Evolutionary conservation across 768 basidiomycete species (phyloP), one percentile per base, ranked within the genome.

Genomic region (Naganishia friedmannii): DNA sequence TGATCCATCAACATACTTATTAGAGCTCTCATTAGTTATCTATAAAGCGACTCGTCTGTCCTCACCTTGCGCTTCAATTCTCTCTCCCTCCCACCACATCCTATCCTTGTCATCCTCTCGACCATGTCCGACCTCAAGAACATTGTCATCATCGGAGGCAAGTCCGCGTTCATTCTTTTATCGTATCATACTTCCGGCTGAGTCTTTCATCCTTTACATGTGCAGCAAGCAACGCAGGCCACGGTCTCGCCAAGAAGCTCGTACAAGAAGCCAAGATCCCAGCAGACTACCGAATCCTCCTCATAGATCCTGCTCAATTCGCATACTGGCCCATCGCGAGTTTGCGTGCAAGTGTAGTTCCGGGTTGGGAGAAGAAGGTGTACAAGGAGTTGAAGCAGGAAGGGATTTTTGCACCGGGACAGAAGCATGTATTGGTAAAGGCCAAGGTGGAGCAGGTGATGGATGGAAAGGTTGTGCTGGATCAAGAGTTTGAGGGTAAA

Each of bases 111-210:
- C 32, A n/a, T 7, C 21, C 60, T 12, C 65, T 4, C 67, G 31
- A 57, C 39, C 56, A 75, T 75, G 76, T 71, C 73, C 7, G 68
- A 76, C 9, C 58, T 53, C 53, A 72, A 77, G 71, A 80, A 80
- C 72, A 74, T 80, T 60, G 73, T 80, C 31, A 77, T 79, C 69
- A 72, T 80, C 37, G 79, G 79, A 21, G 79, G 77, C 74, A 31
- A 68, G 75, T 72, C 23, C 37, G 66, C 48, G n/a, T 53, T 19
- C 19, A 7, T n/a, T 1, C 34, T 8, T 29, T 66, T 0, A 7
- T 31, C 67, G 9, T 51, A 39, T 67, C 68, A 51, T 53, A 29
- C 58, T 5, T 45, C 53, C 12, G 34, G 34, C 34, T 37, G 34
- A 12, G 12, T 12, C 34, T 37, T 37, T 37, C 34, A 37, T 57